Percentiles rank a stretch among this genome's conserved stretches.
These are phyloP conservation scores for Anastatica hierochuntica DNA, from an alignment of 345 rosid genomes.

Conservation along the genomic window DNA sequence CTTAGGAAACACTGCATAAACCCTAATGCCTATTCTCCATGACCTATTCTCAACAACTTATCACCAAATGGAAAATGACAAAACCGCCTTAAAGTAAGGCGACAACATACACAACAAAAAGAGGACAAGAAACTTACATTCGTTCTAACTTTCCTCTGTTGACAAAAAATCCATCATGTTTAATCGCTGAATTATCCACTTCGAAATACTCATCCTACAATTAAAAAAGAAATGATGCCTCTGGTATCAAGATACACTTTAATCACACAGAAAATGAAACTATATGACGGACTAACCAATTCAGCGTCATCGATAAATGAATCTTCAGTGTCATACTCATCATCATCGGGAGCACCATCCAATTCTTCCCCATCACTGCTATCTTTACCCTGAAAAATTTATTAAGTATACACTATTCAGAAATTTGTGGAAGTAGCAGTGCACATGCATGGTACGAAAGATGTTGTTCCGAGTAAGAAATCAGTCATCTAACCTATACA, in stretches of 20 bases:
- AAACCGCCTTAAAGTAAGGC: background rate
- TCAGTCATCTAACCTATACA: background rate
- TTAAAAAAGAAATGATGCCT: slow-evolving; percentile 1
- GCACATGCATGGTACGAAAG: background rate
- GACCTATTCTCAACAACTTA: background rate
- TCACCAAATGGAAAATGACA: background rate
- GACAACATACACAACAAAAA: background rate
- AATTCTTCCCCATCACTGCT: slow-evolving; percentile 92
- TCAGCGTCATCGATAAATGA: slow-evolving; percentile 93
- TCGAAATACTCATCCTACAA: slow-evolving; percentile 96
- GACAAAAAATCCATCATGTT: slow-evolving; percentile 87
- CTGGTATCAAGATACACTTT: background rate
- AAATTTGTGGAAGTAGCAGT: background rate
- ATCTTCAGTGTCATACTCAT: slow-evolving; percentile 93
- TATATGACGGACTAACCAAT: slow-evolving; percentile 43
- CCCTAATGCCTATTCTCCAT: background rate
- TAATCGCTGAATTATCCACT: slow-evolving; percentile 83
- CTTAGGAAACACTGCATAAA: too few species aligned
- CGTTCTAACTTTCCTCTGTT: slow-evolving; percentile 84
- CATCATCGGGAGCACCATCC: slow-evolving; percentile 76
- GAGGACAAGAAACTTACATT: slow-evolving; percentile 43
- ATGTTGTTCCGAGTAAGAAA: background rate
- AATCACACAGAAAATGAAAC: background rate
- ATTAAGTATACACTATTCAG: background rate
- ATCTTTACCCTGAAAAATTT: slow-evolving; percentile 70